Evolutionary conservation across 306 rosid genomes (phyloP), one percentile per base, ranked within the genome.

Genomic region (Sophora flavescens): DNA sequence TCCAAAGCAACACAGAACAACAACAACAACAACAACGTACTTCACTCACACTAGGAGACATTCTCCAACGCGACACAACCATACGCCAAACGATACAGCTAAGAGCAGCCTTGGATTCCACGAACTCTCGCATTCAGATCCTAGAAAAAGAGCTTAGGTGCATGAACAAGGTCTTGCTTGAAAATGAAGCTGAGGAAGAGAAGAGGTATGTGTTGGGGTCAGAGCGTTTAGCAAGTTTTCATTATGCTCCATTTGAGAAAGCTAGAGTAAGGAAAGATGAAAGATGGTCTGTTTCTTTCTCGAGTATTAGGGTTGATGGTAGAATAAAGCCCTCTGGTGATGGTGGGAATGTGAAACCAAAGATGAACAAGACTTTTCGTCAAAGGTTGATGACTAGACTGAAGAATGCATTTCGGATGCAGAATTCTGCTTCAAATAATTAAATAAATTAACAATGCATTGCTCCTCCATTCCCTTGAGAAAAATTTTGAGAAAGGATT

Each of bases 201-300:
- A 75, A 22, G 1, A 22, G 57, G 13, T 17, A 30, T 6, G 58
- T 41, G 63, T 22, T 77, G 70, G 83, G 30, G 12, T 48, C 68
- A 8, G 76, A 70, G 14, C 86, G 86, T 39, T 86, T 92, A 3
- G 70, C 84, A 53, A 91, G 96, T 79, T 89, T 89, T 48, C 96
- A 87, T 68, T 78, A 13, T 10, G 79, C 68, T 10, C 15, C 52
- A 11, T 60, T 7, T 1, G 87, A 60, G 33, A 78, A 66, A 51
- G 70, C 63, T 10, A 73, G 47, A 61, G 68, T 87, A 5, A 60
- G 54, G 5, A 86, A 78, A 74, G 83, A 78, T 0, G 88, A 88
- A 9, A 75, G 83, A 17, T 72, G 83, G 2, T 72, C 88, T 1
- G 59, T 48, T 62, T 85, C 85, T 26, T 88, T 85, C 5, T 59